These are phyloP conservation scores for Botryotinia calthae DNA, from an alignment of 2,329 filamentous ascomycete genomes.

Conservation along the genomic window DNA sequence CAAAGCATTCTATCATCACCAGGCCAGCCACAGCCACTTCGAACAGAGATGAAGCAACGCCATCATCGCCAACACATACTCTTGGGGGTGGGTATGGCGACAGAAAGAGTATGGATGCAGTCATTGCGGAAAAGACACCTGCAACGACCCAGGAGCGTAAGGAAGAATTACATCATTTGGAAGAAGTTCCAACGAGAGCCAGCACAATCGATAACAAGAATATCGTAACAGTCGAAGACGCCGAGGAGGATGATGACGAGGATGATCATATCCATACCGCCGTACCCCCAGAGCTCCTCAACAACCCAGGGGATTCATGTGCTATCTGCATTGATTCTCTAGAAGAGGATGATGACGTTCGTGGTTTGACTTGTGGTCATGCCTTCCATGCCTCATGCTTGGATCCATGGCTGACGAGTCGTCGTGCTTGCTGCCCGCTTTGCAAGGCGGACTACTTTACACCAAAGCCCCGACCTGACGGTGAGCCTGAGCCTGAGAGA, in stretches of 20 bases:
- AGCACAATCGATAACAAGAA: slow-evolving; percentile 42
- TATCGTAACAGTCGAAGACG: slow-evolving; percentile 43
- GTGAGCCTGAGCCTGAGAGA: slow-evolving; percentile 35
- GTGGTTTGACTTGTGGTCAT: slow-evolving; percentile 93
- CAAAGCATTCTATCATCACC: slow-evolving; percentile 39
- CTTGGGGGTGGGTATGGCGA: slow-evolving; percentile 19
- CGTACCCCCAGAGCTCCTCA: slow-evolving; percentile 75
- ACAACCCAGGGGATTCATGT: slow-evolving; percentile 84
- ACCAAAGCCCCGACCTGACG: slow-evolving; percentile 73
- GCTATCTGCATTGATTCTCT: slow-evolving; percentile 94
- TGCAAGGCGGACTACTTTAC: slow-evolving; percentile 98
- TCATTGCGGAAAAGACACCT: slow-evolving; percentile 27
- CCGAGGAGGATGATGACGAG: slow-evolving; percentile 71
- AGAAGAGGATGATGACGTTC: slow-evolving; percentile 93
- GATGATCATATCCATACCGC: slow-evolving; percentile 77
- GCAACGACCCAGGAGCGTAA: slow-evolving; percentile 24
- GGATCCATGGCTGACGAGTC: slow-evolving; percentile 93
- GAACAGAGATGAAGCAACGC: slow-evolving; percentile 24
- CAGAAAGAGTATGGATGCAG: slow-evolving; percentile 27
- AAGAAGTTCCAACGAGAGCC: slow-evolving; percentile 35
- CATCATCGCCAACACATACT: slow-evolving; percentile 24
- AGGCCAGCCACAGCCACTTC: slow-evolving; percentile 30
- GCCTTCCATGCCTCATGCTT: slow-evolving; percentile 95
- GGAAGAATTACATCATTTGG: slow-evolving; percentile 32
- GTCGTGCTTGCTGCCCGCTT: slow-evolving; percentile 91